Percentiles rank a stretch among this genome's conserved stretches.
These are phyloP conservation scores for Xylariaceae sp. DNA, from an alignment of 2,329 filamentous ascomycete species.

Conservation along the genomic window DNA sequence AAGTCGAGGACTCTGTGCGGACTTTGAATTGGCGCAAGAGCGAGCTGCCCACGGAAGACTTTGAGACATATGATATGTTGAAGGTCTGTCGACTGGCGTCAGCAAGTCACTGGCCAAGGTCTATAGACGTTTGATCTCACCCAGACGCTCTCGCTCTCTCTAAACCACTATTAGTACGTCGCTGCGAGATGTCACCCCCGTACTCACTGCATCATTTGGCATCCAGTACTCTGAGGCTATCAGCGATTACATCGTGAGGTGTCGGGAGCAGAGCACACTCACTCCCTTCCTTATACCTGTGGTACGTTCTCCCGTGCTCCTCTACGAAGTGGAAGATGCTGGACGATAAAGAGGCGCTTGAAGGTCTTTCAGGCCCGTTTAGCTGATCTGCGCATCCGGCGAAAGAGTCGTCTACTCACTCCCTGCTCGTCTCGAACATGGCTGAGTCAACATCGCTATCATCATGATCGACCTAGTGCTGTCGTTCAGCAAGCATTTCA, in stretches of 20 bases:
- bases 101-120: neutral
- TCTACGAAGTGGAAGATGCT: conserved; percentile 21
- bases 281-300: conserved; percentile 23
- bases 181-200: neutral
- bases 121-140: conserved; percentile 4
- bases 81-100: conserved; percentile 28
- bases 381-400: conserved; percentile 6
- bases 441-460: no score
- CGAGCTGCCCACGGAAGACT: conserved; percentile 38
- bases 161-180: conserved; percentile 4
- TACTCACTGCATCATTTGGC: conserved; percentile 20
- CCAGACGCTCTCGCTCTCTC: conserved; percentile 15
- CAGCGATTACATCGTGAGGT: neutral
- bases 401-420: no score
- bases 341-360: conserved; percentile 17
- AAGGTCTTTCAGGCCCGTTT: conserved; percentile 12
- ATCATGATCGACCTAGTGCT: no score
- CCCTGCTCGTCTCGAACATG: no score
- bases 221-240: conserved; percentile 17
- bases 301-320: conserved; percentile 21
- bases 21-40: conserved; percentile 38
- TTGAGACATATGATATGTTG: conserved; percentile 31
- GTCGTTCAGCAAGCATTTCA: neutral
- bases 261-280: conserved; percentile 4
- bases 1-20: conserved; percentile 43